Evolutionary conservation across 371 early-diverging fungal genomes (phyloP).

Genomic region (Mucor indicus): DNA sequence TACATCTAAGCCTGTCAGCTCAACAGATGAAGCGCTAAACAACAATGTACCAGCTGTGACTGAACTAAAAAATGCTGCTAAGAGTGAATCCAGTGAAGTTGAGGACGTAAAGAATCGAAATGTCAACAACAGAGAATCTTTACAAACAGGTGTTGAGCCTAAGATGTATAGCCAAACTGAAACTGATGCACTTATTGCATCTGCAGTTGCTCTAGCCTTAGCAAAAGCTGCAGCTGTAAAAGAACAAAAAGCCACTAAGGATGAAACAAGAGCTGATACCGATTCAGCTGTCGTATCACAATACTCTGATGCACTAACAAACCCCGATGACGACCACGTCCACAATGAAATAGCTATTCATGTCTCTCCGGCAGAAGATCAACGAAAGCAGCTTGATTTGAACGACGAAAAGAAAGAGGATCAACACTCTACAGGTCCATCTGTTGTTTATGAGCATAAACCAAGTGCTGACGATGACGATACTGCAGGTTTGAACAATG

Average conservation of each 20-base stretch:
- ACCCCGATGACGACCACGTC: background rate
- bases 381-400: background rate
- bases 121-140: no score
- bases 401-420: no score
- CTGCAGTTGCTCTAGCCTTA: conserved; percentile 37
- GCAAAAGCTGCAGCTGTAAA: conserved; percentile 6
- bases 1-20: no score
- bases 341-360: no score
- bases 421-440: conserved; percentile 7
- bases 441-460: conserved; percentile 11
- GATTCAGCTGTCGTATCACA: background rate
- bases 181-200: conserved; percentile 33
- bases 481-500: background rate
- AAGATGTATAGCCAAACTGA: conserved; percentile 27
- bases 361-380: background rate
- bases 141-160: no score
- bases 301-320: background rate
- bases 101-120: no score
- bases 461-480: conserved; percentile 2
- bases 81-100: no score
- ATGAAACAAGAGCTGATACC: background rate
- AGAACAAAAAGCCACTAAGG: background rate
- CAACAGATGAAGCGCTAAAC: no score
- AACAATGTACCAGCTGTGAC: no score
- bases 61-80: no score